These are phyloP conservation scores for Calonectria ilicicola DNA, from an alignment of 2,329 filamentous ascomycete species.

Conservation along the genomic window DNA sequence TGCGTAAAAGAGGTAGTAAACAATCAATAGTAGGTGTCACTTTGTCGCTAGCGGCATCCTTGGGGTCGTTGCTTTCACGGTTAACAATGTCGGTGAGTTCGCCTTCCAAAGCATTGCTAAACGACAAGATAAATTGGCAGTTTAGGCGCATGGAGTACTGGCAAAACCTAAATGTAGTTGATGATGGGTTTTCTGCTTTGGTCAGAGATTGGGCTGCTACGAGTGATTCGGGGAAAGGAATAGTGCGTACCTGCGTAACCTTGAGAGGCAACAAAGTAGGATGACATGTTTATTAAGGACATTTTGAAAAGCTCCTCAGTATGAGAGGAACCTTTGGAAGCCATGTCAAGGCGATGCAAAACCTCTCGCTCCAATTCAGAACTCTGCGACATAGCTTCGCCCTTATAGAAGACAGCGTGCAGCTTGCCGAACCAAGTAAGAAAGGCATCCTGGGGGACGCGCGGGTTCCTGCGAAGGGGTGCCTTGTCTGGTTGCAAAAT, in stretches of 20 bases:
- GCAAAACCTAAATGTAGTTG: conserved; percentile 60
- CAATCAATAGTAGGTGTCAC: conserved; percentile 54
- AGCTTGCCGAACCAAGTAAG: conserved; percentile 86
- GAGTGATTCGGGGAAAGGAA: not conserved
- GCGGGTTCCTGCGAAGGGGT: conserved; percentile 43
- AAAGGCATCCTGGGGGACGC: conserved; percentile 69
- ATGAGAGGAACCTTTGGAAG: conserved; percentile 76
- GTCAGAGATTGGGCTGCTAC: conserved; percentile 17
- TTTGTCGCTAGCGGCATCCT: conserved; percentile 39
- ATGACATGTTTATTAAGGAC: conserved; percentile 86
- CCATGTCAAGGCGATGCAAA: conserved; percentile 79
- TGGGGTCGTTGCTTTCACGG: conserved; percentile 35
- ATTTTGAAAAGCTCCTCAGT: conserved; percentile 80
- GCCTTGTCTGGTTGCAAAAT: conserved; percentile 54
- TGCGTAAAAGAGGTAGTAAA: conserved; percentile 64
- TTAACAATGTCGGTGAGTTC: conserved; percentile 70
- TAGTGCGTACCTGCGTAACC: conserved; percentile 49
- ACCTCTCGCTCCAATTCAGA: conserved; percentile 89
- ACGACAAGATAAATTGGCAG: conserved; percentile 77
- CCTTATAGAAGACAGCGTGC: conserved; percentile 86
- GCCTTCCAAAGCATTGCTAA: conserved; percentile 78
- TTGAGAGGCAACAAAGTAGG: conserved; percentile 75
- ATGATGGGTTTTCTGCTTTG: conserved; percentile 59
- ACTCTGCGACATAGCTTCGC: conserved; percentile 78
- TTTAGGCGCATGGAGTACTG: conserved; percentile 83